These are phyloP conservation scores for Begonia masoniana DNA, from an alignment of 306 rosid species.

Conservation along the genomic window DNA sequence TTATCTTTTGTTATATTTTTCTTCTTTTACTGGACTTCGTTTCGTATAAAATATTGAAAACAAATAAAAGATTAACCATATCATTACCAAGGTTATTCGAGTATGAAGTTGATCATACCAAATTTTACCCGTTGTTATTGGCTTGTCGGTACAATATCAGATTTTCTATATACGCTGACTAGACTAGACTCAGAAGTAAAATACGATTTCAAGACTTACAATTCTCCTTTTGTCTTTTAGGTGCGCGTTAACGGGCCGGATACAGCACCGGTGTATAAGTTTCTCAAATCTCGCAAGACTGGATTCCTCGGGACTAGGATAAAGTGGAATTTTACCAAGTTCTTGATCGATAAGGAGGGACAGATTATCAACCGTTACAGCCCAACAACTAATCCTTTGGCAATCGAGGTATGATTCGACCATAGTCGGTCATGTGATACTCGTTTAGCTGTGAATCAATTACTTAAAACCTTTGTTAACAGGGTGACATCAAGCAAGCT, in stretches of 20 bases:
- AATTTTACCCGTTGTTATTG: too few species aligned
- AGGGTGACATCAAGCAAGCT: constrained; percentile 76
- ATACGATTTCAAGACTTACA: neutral
- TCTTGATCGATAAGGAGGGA: constrained; percentile 62
- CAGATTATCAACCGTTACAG: constrained; percentile 50
- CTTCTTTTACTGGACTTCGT: too few species aligned
- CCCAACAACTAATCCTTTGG: constrained; percentile 49
- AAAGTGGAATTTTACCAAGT: constrained; percentile 97
- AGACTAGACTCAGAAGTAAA: too few species aligned
- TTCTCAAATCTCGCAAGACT: constrained; percentile 49
- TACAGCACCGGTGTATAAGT: constrained; percentile 53
- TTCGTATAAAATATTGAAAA: too few species aligned
- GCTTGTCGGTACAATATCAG: too few species aligned
- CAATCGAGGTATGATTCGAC: constrained; percentile 40
- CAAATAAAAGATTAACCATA: too few species aligned
- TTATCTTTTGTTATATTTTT: too few species aligned
- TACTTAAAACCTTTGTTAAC: constrained; percentile 12
- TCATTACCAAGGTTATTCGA: too few species aligned
- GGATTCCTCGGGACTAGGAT: constrained; percentile 58
- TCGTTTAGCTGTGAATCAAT: constrained; percentile 5
- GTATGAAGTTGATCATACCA: too few species aligned
- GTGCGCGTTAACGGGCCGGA: constrained; percentile 65
- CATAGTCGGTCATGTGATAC: neutral
- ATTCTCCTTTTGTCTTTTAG: constrained; percentile 15
- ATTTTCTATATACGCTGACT: too few species aligned